A percentile compares a stretch with the other conserved stretches of the same genome.
Conservation (phyloP, 2,329 filamentous ascomycete genomes). For the Aspergillus tanneri region DNA sequence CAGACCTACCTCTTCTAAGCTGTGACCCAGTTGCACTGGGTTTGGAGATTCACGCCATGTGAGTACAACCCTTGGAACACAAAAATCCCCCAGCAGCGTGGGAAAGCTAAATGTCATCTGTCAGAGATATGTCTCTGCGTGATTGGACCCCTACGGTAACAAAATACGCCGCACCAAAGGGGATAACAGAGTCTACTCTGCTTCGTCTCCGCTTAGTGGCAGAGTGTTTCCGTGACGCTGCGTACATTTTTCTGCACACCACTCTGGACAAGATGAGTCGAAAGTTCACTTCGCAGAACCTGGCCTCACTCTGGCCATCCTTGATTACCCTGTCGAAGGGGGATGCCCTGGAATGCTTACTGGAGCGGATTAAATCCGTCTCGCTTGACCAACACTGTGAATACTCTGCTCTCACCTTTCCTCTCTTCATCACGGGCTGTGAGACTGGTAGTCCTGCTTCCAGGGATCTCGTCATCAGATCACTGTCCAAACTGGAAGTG, state of each 20-base stretch:
- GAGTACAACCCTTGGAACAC: constrained; percentile 5
- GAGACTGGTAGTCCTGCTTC: constrained; percentile 27
- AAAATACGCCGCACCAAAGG: constrained; percentile 33
- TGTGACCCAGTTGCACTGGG: constrained; percentile 24
- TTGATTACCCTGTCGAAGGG: constrained; percentile 30
- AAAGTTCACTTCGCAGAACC: neutral
- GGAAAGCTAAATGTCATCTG: constrained; percentile 1
- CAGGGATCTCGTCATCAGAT: constrained; percentile 26
- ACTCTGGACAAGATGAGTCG: constrained; percentile 31
- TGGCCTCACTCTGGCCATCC: constrained; percentile 8
- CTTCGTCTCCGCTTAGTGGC: constrained; percentile 36
- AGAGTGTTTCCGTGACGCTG: constrained; percentile 39
- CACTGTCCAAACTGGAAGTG: constrained; percentile 28
- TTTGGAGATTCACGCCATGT: constrained; percentile 32
- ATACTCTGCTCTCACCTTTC: constrained; percentile 40
- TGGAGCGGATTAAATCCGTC: constrained; percentile 25
- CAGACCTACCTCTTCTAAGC: constrained; percentile 29
- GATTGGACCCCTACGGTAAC: constrained; percentile 31
- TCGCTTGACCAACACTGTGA: constrained; percentile 37
- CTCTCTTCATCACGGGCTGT: constrained; percentile 38
- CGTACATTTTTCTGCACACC: constrained; percentile 39
- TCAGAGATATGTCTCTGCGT: constrained; percentile 34
- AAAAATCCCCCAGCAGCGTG: neutral
- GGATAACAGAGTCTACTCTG: constrained; percentile 28
- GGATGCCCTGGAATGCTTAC: constrained; percentile 28